A percentile compares a stretch with the other conserved stretches of the same genome.
These are phyloP conservation scores for Amanita rimosa DNA, from an alignment of 768 basidiomycete genomes.

Conservation along the genomic window DNA sequence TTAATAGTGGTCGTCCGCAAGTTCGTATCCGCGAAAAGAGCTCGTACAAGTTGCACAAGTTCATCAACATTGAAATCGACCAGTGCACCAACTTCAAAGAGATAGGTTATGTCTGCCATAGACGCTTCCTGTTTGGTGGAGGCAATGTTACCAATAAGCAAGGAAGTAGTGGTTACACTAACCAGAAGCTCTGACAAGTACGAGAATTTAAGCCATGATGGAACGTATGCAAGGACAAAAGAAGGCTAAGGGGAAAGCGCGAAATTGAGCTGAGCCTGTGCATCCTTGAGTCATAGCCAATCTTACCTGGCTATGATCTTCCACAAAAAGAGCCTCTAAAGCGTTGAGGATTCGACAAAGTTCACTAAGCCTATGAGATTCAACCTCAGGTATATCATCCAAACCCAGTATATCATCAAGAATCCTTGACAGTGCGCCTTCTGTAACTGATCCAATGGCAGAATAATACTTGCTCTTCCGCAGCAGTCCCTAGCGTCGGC, in stretches of 20 bases:
- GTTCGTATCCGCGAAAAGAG: constrained; percentile 81
- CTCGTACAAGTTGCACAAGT: constrained; percentile 67
- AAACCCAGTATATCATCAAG: constrained; percentile 65
- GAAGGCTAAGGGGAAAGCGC: constrained; percentile 37
- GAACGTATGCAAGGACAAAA: constrained; percentile 76
- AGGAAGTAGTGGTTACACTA: constrained; percentile 17
- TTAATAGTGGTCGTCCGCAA: constrained; percentile 74
- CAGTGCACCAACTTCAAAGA: constrained; percentile 84
- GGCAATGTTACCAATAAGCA: not conserved
- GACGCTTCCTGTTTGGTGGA: constrained; percentile 62
- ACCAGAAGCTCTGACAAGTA: constrained; percentile 90
- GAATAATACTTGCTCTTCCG: constrained; percentile 63
- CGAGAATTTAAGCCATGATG: constrained; percentile 90
- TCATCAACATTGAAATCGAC: constrained; percentile 86
- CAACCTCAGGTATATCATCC: constrained; percentile 79
- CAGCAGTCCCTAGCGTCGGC: constrained; percentile 41
- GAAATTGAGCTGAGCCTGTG: not conserved
- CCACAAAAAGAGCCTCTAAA: constrained; percentile 72
- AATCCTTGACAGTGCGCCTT: constrained; percentile 55
- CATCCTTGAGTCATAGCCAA: not conserved
- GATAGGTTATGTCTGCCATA: constrained; percentile 82
- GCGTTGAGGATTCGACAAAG: constrained; percentile 70
- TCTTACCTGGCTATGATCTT: constrained; percentile 47
- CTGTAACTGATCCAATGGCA: constrained; percentile 59
- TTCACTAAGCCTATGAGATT: constrained; percentile 76